phyloP scores from a whole-genome alignment of 2,329 filamentous ascomycete genomes.

The Neopestalotiopsis rosae region DNA sequence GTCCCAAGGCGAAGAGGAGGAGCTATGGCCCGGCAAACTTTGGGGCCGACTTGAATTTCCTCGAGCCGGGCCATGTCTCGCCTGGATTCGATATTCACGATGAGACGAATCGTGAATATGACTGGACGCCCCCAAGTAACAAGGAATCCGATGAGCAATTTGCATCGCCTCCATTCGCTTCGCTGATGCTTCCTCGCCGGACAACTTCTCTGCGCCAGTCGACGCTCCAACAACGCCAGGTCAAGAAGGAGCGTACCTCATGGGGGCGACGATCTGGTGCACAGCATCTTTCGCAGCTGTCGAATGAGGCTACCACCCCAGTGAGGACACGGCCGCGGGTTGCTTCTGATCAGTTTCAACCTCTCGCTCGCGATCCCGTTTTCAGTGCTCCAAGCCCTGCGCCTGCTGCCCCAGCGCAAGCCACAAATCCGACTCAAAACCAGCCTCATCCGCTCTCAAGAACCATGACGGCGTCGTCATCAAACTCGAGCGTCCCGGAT shows the following conservation, averaged over 20 bases:
- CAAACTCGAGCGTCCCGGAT: conserved; percentile 76
- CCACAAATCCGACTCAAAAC: conserved; percentile 49
- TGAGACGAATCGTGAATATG: conserved; percentile 57
- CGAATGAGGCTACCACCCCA: conserved; percentile 58
- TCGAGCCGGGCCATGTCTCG: conserved; percentile 61
- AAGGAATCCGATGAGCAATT: conserved; percentile 45
- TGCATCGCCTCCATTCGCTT: conserved; percentile 49
- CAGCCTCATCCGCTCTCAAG: conserved; percentile 85
- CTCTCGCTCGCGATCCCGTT: conserved; percentile 69
- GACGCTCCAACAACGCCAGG: conserved; percentile 82
- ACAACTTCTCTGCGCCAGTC: conserved; percentile 83
- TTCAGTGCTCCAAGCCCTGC: conserved; percentile 62
- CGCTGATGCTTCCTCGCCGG: conserved; percentile 65
- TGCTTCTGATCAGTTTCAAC: conserved; percentile 79
- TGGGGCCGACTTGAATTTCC: conserved; percentile 72
- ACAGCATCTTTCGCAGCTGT: conserved; percentile 56
- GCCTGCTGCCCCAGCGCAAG: conserved; percentile 59
- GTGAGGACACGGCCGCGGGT: conserved; percentile 72
- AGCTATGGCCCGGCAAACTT: conserved; percentile 79
- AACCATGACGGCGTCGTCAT: conserved; percentile 86
- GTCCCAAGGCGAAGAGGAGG: conserved; percentile 87
- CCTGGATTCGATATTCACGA: conserved; percentile 58
- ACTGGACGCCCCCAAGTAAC: conserved; percentile 48
- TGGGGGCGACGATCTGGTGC: conserved; percentile 66
- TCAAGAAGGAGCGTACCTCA: conserved; percentile 63